Conservation (phyloP, 108 stramenopile species). For the Thalassiosira profunda region DNA sequence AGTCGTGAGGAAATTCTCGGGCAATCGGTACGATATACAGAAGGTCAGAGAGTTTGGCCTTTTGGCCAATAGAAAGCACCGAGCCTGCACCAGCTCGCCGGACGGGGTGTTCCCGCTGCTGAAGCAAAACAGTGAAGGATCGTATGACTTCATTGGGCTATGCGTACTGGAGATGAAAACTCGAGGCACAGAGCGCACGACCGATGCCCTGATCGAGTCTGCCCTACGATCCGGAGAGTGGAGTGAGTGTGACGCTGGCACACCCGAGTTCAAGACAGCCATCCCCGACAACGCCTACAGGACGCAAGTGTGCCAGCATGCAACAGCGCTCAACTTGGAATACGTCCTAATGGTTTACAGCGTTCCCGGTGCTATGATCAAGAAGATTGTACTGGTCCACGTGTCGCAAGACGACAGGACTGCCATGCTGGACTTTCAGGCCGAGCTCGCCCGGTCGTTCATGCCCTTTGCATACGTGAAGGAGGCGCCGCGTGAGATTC, state of each 20-base stretch:
- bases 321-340: neutral
- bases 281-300: neutral
- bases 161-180: neutral
- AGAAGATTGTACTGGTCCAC: neutral
- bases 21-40: neutral
- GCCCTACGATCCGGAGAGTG: neutral
- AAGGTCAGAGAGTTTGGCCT: slow-evolving; percentile 1
- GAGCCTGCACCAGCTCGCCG: neutral
- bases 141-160: neutral
- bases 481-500: neutral
- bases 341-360: neutral
- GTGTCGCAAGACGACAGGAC: neutral
- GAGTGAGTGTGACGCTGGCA: neutral
- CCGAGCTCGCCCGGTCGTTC: neutral
- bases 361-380: neutral
- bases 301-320: neutral
- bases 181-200: neutral
- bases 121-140: neutral
- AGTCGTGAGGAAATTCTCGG: neutral
- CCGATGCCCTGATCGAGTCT: neutral
- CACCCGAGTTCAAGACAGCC: neutral
- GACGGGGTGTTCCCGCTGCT: neutral
- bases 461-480: neutral
- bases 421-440: neutral
- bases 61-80: neutral